Evolutionary conservation across 257 asterid species (phyloP).

Genomic region (Thymus quinquecostatus): DNA sequence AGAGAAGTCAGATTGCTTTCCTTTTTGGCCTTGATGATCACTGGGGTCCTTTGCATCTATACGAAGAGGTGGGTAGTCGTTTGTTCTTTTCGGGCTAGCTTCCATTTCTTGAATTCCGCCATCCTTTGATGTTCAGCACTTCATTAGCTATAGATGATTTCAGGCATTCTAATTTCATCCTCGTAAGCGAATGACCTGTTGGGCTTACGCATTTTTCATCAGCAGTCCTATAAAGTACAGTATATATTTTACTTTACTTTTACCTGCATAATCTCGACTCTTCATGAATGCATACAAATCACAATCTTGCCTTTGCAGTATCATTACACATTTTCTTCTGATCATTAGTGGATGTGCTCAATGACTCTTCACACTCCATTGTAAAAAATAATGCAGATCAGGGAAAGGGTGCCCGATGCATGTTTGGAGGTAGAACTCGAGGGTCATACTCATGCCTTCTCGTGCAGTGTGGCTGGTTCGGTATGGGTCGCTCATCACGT

Average conservation of each 20-base stretch:
- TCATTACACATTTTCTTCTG: background rate
- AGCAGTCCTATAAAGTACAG: background rate
- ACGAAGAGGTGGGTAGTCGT: slow-evolving; percentile 90
- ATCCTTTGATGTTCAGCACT: too few relatives aligned
- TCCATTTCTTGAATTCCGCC: too few relatives aligned
- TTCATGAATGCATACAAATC: background rate
- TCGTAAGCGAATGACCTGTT: too few relatives aligned
- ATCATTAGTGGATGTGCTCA: too few relatives aligned
- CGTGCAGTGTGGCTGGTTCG: slow-evolving; percentile 82
- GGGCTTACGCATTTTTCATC: background rate
- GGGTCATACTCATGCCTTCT: slow-evolving; percentile 80
- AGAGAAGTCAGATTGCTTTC: slow-evolving; percentile 63
- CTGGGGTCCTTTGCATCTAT: slow-evolving; percentile 88
- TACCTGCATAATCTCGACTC: background rate
- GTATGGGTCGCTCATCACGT: slow-evolving; percentile 75
- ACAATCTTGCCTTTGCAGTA: background rate
- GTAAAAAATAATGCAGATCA: slow-evolving; percentile 46
- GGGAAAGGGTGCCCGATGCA: slow-evolving; percentile 55
- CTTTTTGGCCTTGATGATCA: slow-evolving; percentile 85
- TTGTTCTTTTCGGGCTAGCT: too few relatives aligned
- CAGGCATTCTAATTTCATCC: too few relatives aligned
- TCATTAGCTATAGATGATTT: too few relatives aligned
- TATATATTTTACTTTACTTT: too few relatives aligned
- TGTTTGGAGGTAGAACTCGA: slow-evolving; percentile 53
- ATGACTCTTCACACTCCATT: background rate